These are phyloP conservation scores for Umbelopsis vinacea DNA, from an alignment of 192 early-diverging fungal species.

Conservation along the genomic window DNA sequence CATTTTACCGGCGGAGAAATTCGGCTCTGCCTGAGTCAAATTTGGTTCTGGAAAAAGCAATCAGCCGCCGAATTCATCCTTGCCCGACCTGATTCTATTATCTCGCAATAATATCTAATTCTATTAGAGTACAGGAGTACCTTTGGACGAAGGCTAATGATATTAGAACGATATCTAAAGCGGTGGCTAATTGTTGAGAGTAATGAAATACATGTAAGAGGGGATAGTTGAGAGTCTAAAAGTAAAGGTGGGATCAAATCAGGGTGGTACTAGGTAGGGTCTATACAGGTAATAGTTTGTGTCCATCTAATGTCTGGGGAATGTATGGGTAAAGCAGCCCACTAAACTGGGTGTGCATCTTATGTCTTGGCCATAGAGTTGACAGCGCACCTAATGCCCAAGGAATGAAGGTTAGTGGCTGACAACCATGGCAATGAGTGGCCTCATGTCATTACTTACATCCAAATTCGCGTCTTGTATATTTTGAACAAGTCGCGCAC, in stretches of 20 bases:
- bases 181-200: not conserved
- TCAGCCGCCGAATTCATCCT: not conserved
- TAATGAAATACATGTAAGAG: not conserved
- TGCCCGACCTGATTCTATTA: not conserved
- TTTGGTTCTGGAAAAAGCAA: not conserved
- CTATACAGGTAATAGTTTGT: constrained; percentile 20
- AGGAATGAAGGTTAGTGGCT: no score
- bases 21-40: constrained; percentile 5
- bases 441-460: constrained; percentile 51
- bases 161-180: not conserved
- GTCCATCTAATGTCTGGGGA: constrained; percentile 8
- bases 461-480: constrained; percentile 99
- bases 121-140: constrained; percentile 3
- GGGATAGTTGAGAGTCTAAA: constrained; percentile 6
- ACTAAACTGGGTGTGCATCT: not conserved
- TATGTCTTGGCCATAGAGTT: constrained; percentile 17
- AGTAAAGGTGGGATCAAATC: no score
- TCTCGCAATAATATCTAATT: constrained; percentile 7
- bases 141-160: not conserved
- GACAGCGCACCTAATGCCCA: constrained; percentile 6
- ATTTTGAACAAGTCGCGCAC: constrained; percentile 96
- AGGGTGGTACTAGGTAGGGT: not conserved
- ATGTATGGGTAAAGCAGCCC: not conserved
- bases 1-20: not conserved
- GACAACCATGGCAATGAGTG: not conserved